These are phyloP conservation scores for Mrakia hoshinonis DNA, from an alignment of 768 basidiomycete genomes.

Conservation along the genomic window DNA sequence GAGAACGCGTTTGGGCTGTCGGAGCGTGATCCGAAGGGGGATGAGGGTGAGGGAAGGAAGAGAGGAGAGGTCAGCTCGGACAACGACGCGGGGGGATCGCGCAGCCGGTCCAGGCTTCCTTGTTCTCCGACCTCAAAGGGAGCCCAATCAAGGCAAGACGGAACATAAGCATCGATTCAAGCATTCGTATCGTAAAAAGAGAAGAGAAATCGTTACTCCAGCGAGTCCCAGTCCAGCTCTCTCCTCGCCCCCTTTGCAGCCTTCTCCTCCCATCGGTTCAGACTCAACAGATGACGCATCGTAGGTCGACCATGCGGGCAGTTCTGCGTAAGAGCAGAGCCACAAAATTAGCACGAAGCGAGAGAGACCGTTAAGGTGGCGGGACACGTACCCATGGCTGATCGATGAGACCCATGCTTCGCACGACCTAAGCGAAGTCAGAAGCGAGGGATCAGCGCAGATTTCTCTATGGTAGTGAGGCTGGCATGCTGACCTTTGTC, in stretches of 20 bases:
- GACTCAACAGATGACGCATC: slow-evolving; percentile 42
- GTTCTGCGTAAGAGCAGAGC: slow-evolving; percentile 33
- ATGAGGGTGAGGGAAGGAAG: too few relatives aligned
- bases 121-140: background rate
- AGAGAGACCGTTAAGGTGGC: too few relatives aligned
- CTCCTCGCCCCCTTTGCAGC: background rate
- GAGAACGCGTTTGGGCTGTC: too few relatives aligned
- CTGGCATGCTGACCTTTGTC: slow-evolving; percentile 44
- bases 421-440: slow-evolving; percentile 33
- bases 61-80: too few relatives aligned
- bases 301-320: slow-evolving; percentile 44
- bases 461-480: background rate
- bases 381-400: slow-evolving; percentile 45
- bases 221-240: background rate
- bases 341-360: background rate
- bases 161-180: too few relatives aligned
- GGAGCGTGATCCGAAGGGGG: too few relatives aligned
- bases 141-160: background rate
- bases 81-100: too few relatives aligned
- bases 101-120: too few relatives aligned
- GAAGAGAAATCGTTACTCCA: too few relatives aligned
- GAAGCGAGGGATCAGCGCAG: background rate
- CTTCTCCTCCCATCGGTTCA: slow-evolving; percentile 20
- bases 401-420: slow-evolving; percentile 44
- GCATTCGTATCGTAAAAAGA: too few relatives aligned